These are phyloP conservation scores for Echeveria elegans DNA, from an alignment of 164 flowering plant species.

Conservation along the genomic window DNA sequence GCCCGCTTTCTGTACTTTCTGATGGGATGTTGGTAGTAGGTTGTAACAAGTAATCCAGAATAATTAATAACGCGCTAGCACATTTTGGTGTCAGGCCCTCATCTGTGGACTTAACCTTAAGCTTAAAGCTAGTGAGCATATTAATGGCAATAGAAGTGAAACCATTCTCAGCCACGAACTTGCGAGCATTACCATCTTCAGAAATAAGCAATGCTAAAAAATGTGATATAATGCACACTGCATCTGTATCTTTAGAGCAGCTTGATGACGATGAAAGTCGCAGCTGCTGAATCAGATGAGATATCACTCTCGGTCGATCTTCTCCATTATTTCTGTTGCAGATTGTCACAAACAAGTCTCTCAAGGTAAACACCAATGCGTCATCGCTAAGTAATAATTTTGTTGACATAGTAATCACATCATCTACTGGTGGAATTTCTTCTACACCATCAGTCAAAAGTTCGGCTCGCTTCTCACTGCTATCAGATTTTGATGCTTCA, in stretches of 20 bases:
- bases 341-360: slow-evolving; percentile 75
- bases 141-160: slow-evolving; percentile 46
- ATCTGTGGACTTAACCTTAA: slow-evolving; percentile 28
- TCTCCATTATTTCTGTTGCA: slow-evolving; percentile 78
- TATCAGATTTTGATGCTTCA: slow-evolving; percentile 61
- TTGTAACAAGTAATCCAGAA: slow-evolving; percentile 74
- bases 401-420: slow-evolving; percentile 61
- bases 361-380: slow-evolving; percentile 61
- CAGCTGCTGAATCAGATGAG: slow-evolving; percentile 69
- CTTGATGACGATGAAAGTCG: slow-evolving; percentile 55
- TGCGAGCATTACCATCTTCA: slow-evolving; percentile 63
- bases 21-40: slow-evolving; percentile 39
- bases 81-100: slow-evolving; percentile 56
- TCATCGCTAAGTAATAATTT: slow-evolving; percentile 70
- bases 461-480: slow-evolving; percentile 43
- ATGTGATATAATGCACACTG: slow-evolving; percentile 54
- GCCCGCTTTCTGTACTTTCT: slow-evolving; percentile 31
- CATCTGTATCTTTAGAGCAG: slow-evolving; percentile 45
- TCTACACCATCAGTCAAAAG: slow-evolving; percentile 31
- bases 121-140: slow-evolving; percentile 47
- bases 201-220: slow-evolving; percentile 65
- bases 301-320: slow-evolving; percentile 60
- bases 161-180: slow-evolving; percentile 68
- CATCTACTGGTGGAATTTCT: slow-evolving; percentile 73
- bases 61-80: slow-evolving; percentile 68